phyloP scores from a whole-genome alignment of 139 green algal species.

The Haematococcus lacustris region DNA sequence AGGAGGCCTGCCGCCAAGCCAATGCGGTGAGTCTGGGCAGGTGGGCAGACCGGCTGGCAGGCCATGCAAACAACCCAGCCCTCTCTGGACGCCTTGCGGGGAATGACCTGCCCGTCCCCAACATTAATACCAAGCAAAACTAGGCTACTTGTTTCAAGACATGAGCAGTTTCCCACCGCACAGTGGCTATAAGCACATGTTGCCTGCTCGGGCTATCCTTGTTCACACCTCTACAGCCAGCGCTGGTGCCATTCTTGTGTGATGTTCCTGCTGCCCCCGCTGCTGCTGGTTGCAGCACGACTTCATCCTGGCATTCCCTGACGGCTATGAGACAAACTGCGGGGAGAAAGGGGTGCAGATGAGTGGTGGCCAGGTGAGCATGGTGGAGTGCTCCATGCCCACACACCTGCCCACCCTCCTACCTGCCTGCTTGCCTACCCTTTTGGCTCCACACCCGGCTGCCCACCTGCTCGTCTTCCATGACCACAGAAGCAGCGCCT shows the following conservation, averaged over 20 bases:
- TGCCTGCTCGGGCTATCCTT: too few relatives aligned
- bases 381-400: too few relatives aligned
- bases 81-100: slow-evolving; percentile 35
- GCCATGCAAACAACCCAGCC: slow-evolving; percentile 69
- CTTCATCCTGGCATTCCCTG: slow-evolving; percentile 58
- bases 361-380: slow-evolving; percentile 79
- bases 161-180: too few relatives aligned
- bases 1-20: slow-evolving; percentile 50
- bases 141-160: background rate
- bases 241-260: too few relatives aligned
- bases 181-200: too few relatives aligned
- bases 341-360: slow-evolving; percentile 76
- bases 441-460: too few relatives aligned
- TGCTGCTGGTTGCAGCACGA: slow-evolving; percentile 6
- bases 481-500: slow-evolving; percentile 93
- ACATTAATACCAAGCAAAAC: background rate
- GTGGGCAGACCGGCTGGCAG: slow-evolving; percentile 52
- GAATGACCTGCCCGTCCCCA: background rate
- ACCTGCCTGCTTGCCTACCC: too few relatives aligned
- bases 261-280: too few relatives aligned
- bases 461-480: too few relatives aligned
- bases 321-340: slow-evolving; percentile 78
- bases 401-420: too few relatives aligned
- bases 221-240: too few relatives aligned
- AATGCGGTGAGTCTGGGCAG: slow-evolving; percentile 48